Base-by-base conservation (phyloP, 805 yeast species). In the Brettanomyces naardenensis region DNA sequence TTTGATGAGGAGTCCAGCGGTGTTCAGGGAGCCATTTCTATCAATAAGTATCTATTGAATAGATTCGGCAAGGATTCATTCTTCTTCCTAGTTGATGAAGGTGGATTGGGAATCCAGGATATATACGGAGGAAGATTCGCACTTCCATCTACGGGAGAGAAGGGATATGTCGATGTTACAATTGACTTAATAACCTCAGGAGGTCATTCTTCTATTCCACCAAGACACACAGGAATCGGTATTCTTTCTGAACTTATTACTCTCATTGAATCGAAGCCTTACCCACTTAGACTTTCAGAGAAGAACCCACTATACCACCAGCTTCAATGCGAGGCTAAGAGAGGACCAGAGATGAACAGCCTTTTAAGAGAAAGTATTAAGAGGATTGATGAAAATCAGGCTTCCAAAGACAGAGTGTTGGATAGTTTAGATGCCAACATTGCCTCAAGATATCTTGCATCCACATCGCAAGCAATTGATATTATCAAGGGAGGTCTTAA, bases 1-100 rank as follows among this genome's bases (percentile, higher is more conserved):
- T 80, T 75, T 47, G 94, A 84, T 50, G 95, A 84, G 59, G 95
- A 84, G 52, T 68, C 71, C 31, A 66, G 73, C 28, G 90, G 92
- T 3, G 40, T 45, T n/a, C 52, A 64, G 2, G 86, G 87, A 35
- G 90, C 90, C 14, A 51, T 58, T 45, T 56, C 48, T 23, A 62
- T 66, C 18, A 52, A 59, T 4, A 44, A 56, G 21, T 54, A 54
- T 41, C 46, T 70, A n/a, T 40, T 51, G 1, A 50, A 56, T 9
- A 42, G 53, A 20, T 65, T 64, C 42, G 75, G 74, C 4, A 51
- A 55, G 6, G 58, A 69, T 33, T 65, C 71, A 1, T 44, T 68
- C 17, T 60, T 57, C 39, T 66, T 27, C 48, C 68, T 31, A 56
- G 66, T 83, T 18, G 76, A 70, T 49, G 75, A 70, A 49, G 62